These are phyloP conservation scores for Quercus parvula DNA, from an alignment of 306 rosid genomes.

Conservation along the genomic window DNA sequence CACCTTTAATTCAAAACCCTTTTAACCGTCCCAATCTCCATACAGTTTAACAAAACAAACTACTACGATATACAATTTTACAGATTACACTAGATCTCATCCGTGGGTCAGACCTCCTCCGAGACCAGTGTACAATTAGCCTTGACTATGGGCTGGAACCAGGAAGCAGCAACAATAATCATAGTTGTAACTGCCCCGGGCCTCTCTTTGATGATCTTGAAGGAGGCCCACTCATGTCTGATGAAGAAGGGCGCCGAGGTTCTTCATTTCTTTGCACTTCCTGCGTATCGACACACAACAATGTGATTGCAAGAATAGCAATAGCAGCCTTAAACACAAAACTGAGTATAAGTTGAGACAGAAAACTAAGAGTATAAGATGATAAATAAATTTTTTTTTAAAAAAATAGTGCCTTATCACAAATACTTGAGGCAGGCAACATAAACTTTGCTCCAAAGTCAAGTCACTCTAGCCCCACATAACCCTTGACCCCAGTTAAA, in stretches of 20 bases:
- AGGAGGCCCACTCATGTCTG: slow-evolving; percentile 47
- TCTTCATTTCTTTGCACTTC: slow-evolving; percentile 55
- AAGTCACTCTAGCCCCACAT: neutral
- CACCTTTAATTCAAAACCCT: slow-evolving; percentile 45
- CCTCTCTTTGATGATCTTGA: slow-evolving; percentile 57
- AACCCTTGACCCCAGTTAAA: neutral
- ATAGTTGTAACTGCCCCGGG: slow-evolving; percentile 51
- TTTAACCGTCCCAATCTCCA: slow-evolving; percentile 53
- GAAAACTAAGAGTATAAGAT: neutral
- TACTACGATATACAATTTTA: slow-evolving; percentile 88
- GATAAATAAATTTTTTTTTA: neutral
- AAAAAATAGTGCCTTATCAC: neutral
- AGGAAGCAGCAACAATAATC: slow-evolving; percentile 26
- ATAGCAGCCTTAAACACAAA: neutral
- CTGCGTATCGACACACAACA: slow-evolving; percentile 34
- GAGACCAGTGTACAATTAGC: slow-evolving; percentile 37
- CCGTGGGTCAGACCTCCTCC: slow-evolving; percentile 27
- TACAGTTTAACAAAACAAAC: slow-evolving; percentile 38
- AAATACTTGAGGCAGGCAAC: neutral
- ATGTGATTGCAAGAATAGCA: neutral
- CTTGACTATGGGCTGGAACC: slow-evolving; percentile 27
- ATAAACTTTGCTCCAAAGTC: neutral
- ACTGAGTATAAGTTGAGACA: neutral
- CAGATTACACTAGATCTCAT: slow-evolving; percentile 57
- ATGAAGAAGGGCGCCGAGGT: slow-evolving; percentile 25